Evolutionary conservation across 2,329 filamentous ascomycete species (phyloP).

Genomic region (Lomentospora prolificans): DNA sequence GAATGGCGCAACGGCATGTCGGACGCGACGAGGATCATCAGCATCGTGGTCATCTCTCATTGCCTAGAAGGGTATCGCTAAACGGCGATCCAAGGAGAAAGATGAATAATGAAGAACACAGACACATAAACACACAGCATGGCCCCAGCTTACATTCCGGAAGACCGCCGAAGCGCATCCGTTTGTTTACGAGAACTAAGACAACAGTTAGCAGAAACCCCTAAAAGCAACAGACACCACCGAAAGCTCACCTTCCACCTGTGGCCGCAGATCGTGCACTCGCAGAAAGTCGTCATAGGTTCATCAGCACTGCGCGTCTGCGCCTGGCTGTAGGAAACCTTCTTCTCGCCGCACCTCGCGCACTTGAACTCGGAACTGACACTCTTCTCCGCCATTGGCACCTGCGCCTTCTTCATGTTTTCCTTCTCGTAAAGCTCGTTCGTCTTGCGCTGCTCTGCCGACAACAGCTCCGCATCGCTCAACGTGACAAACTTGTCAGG

Average conservation of each 20-base stretch:
- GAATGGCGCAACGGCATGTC: background rate
- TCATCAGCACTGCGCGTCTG: conserved; percentile 95
- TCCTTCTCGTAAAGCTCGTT: conserved; percentile 73
- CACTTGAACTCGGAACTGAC: conserved; percentile 83
- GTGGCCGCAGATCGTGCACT: conserved; percentile 60
- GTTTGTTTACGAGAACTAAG: conserved; percentile 11
- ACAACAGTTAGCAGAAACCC: background rate
- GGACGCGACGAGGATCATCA: background rate
- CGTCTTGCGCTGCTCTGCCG: conserved; percentile 65
- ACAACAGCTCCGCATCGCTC: conserved; percentile 86
- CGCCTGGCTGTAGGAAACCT: conserved; percentile 91
- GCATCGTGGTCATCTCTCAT: background rate
- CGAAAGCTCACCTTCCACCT: conserved; percentile 62
- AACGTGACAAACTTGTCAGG: conserved; percentile 72
- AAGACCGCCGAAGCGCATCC: too few species aligned
- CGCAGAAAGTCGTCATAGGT: conserved; percentile 72
- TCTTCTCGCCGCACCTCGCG: conserved; percentile 84
- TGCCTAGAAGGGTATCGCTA: background rate
- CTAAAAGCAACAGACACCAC: too few species aligned
- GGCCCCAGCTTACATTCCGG: too few species aligned
- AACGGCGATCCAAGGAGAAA: too few species aligned
- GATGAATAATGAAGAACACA: too few species aligned
- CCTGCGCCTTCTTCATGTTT: conserved; percentile 97
- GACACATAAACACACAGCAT: too few species aligned
- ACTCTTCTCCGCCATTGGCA: conserved; percentile 82